Percentiles rank a stretch among this genome's conserved stretches.
These are phyloP conservation scores for Fusarium torulosum DNA, from an alignment of 2,329 filamentous ascomycete genomes.

Conservation along the genomic window DNA sequence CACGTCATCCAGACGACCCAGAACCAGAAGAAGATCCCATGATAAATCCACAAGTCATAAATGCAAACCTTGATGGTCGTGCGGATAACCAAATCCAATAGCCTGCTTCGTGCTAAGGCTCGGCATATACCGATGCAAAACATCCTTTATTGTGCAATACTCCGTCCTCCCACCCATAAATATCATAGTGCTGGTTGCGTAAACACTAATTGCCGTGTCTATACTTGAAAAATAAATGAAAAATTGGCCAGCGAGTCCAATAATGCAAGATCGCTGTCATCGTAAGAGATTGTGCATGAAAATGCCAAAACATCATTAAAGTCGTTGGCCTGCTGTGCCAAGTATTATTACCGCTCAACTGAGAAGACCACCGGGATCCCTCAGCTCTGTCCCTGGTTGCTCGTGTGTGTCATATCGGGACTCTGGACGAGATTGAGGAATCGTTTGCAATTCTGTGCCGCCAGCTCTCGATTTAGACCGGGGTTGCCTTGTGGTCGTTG, in stretches of 20 bases:
- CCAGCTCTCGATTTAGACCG: slow-evolving; percentile 51
- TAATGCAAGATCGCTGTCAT: slow-evolving; percentile 28
- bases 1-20: slow-evolving; percentile 31
- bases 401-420: slow-evolving; percentile 50
- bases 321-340: not conserved
- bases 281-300: slow-evolving; percentile 35
- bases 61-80: slow-evolving; percentile 14
- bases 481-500: slow-evolving; percentile 53
- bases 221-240: slow-evolving; percentile 17
- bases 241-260: slow-evolving; percentile 6
- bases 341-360: slow-evolving; percentile 41
- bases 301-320: slow-evolving; percentile 31
- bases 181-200: slow-evolving; percentile 15
- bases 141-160: slow-evolving; percentile 21
- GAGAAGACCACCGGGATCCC: slow-evolving; percentile 58
- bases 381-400: slow-evolving; percentile 52
- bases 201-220: slow-evolving; percentile 36
- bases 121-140: slow-evolving; percentile 13
- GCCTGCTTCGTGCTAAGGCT: slow-evolving; percentile 4
- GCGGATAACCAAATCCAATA: slow-evolving; percentile 4
- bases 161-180: slow-evolving; percentile 14
- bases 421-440: slow-evolving; percentile 58
- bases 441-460: slow-evolving; percentile 61
- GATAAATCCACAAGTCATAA: slow-evolving; percentile 19
- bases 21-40: slow-evolving; percentile 29